Percentiles rank a stretch among this genome's conserved stretches.
Evolutionary conservation across 2,329 filamentous ascomycete species (phyloP).

Genomic region (Venturia pyrina): DNA sequence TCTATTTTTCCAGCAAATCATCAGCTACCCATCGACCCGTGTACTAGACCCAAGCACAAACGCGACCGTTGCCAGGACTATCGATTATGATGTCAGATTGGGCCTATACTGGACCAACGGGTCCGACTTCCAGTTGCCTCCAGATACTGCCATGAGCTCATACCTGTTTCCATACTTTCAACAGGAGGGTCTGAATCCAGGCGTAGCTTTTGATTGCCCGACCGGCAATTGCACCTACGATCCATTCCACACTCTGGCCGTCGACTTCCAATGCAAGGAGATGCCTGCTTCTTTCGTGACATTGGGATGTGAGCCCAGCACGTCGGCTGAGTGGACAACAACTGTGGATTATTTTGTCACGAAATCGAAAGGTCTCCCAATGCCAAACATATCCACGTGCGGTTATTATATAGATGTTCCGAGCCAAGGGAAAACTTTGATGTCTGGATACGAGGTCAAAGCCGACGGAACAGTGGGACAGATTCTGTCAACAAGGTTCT

Average conservation of each 20-base stretch:
- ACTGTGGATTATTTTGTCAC: background rate
- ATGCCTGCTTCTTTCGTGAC: background rate
- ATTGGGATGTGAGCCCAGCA: background rate
- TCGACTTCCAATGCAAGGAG: slow-evolving; percentile 11
- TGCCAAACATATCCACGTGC: slow-evolving; percentile 8
- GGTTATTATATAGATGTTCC: slow-evolving; percentile 12
- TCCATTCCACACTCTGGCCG: slow-evolving; percentile 9
- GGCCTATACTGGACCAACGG: background rate
- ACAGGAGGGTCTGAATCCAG: background rate
- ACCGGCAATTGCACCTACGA: slow-evolving; percentile 12
- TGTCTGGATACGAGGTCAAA: slow-evolving; percentile 12
- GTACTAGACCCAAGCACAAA: too few species aligned
- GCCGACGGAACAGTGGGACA: background rate
- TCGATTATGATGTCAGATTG: background rate
- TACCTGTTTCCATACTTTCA: background rate
- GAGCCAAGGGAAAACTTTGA: background rate
- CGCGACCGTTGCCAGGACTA: too few species aligned
- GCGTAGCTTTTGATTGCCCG: slow-evolving; percentile 4
- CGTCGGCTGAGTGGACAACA: slow-evolving; percentile 4
- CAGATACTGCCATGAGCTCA: background rate
- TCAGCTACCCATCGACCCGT: too few species aligned
- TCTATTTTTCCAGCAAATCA: slow-evolving; percentile 14
- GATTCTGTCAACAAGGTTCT: slow-evolving; percentile 3
- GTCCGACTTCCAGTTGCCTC: too few species aligned
- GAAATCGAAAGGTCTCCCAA: background rate